Evolutionary conservation across 352 stramenopile species (phyloP), one percentile per base, ranked within the genome.

Genomic region (Phytophthora parvispora): DNA sequence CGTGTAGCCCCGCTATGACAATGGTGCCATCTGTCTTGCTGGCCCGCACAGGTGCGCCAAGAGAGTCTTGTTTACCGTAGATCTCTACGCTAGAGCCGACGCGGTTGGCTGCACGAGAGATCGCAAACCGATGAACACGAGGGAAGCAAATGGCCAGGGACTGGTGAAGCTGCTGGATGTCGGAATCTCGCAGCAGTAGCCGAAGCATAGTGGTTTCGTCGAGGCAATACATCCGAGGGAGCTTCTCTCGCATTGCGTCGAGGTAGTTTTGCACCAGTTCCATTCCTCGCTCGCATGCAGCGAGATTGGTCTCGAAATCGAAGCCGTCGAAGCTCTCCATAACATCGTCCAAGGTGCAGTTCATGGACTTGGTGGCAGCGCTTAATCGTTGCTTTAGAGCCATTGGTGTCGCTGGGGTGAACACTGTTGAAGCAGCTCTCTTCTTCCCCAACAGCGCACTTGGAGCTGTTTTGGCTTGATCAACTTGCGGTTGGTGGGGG

Each of bases 261-360:
- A 92, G 57, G 40, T 90, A 92, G 8, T 61, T 66, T 5, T 59
- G 69, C 18, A 90, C 54, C 1, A 92, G 63, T 9, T 80, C 48
- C 25, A 74, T 64, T 0, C 74, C 82, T 49, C 57, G 49, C 40
- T 90, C 80, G 49, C 81, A 90, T 2, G 62, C 72, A 18, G 61
- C 48, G 18, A 75, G 53, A n/a, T 66, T 69, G 5, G 54, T 13
- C 13, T 86, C 76, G 40, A 92, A 92, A 31, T 92, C 78, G 53
- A 92, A 92, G 13, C 53, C 76, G n/a, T 78, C 62, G 43, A 90
- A 92, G 22, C 62, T 78, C n/a, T 73, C 25, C 13, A 80, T 45
- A 28, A 89, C 62, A 13, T 78, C 78, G 38, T 77, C 59, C 24
- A 92, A 56, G 3, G 79, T 74, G 32, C 77, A 90, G 10, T 22